Evolutionary conservation across 2,329 filamentous ascomycete species (phyloP).

Genomic region (Arthrobotrys sphaeroides): DNA sequence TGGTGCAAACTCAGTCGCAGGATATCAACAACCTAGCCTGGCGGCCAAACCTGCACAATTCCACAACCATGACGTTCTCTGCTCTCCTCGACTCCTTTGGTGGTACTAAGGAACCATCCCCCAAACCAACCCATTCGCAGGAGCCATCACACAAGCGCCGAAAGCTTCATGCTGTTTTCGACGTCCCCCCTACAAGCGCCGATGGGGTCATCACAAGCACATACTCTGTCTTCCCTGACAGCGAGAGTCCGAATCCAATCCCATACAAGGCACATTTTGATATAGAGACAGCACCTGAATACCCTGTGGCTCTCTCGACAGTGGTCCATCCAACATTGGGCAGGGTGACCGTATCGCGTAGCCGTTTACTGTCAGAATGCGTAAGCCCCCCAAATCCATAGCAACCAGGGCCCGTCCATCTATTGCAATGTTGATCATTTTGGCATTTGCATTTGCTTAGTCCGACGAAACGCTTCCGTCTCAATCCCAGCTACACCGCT

Average conservation of each 20-base stretch:
- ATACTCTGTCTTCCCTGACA: no score
- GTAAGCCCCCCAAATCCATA: background rate
- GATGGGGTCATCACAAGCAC: background rate
- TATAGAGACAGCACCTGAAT: background rate
- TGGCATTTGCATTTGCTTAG: background rate
- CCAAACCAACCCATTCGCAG: background rate
- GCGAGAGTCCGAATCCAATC: background rate
- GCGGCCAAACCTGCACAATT: background rate
- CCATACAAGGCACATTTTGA: slow-evolving; percentile 27
- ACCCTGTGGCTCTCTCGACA: background rate
- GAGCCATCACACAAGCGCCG: slow-evolving; percentile 27
- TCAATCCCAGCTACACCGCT: background rate
- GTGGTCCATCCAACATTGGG: slow-evolving; percentile 7
- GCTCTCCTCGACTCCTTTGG: slow-evolving; percentile 34
- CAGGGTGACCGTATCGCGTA: slow-evolving; percentile 27
- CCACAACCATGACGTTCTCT: slow-evolving; percentile 30
- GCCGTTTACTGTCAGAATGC: background rate
- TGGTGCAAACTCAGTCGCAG: no score
- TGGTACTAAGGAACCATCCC: background rate
- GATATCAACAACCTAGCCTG: no score
- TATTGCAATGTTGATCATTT: background rate
- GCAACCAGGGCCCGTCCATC: background rate
- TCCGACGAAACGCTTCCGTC: background rate
- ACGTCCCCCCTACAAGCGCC: background rate
- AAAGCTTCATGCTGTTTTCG: slow-evolving; percentile 2